Conservation (phyloP, 2,329 filamentous ascomycete genomes). For the Clonostachys byssicola region DNA sequence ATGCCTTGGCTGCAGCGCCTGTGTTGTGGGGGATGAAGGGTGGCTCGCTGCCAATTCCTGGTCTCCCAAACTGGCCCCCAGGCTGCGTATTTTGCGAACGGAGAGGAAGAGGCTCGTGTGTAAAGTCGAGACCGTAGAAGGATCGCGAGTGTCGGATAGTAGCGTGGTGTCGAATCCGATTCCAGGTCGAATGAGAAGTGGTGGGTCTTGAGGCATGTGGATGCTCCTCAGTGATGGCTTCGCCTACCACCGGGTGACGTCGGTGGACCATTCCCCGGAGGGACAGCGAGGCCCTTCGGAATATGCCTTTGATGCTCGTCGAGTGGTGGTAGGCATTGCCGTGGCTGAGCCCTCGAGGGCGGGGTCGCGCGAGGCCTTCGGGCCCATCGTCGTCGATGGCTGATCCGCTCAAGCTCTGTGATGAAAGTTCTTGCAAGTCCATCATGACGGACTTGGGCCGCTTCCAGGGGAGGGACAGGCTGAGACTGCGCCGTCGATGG, state of each 20-base stretch:
- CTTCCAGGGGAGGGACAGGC: slow-evolving; percentile 44
- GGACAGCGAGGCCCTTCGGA: slow-evolving; percentile 52
- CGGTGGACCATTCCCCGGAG: slow-evolving; percentile 48
- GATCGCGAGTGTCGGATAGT: slow-evolving; percentile 38
- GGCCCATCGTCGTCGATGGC: slow-evolving; percentile 24
- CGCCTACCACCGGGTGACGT: slow-evolving; percentile 32
- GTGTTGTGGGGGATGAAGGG: slow-evolving; percentile 57
- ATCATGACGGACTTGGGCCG: slow-evolving; percentile 38
- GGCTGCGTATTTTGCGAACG: too few relatives aligned
- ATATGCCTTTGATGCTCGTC: slow-evolving; percentile 41
- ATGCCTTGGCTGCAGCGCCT: slow-evolving; percentile 58
- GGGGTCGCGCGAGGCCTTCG: slow-evolving; percentile 9
- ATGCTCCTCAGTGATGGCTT: slow-evolving; percentile 18
- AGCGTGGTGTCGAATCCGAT: background rate
- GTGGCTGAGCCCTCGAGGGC: slow-evolving; percentile 10
- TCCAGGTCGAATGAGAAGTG: slow-evolving; percentile 44
- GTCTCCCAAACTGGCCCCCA: slow-evolving; percentile 9
- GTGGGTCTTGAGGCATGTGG: slow-evolving; percentile 25
- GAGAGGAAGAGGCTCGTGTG: slow-evolving; percentile 10
- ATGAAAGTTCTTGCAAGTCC: too few relatives aligned
- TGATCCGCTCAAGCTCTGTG: slow-evolving; percentile 8
- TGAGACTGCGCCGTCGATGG: slow-evolving; percentile 33
- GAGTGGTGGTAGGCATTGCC: slow-evolving; percentile 16
- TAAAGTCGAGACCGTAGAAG: slow-evolving; percentile 34
- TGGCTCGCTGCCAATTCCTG: slow-evolving; percentile 47